Evolutionary conservation across 192 early-diverging fungal species (phyloP), one percentile per base, ranked within the genome.

Genomic region (Rhizophagus clarus): DNA sequence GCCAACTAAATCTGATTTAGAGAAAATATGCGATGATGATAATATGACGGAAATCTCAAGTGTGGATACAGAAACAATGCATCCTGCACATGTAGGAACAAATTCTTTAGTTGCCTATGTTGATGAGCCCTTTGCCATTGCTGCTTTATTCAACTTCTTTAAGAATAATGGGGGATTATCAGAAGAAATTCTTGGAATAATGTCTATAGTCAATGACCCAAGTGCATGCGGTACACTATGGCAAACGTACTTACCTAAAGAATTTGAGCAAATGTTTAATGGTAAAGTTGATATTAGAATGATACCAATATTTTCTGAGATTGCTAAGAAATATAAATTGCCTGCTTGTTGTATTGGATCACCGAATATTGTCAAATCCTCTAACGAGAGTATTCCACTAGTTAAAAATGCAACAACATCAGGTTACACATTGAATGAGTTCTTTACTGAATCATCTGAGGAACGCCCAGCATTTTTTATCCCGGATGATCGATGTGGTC

Each of bases 201-300:
- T 74, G 49, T 74, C 72, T 20, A 31, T 24, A 31, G 72, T 6
- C 15, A 34, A 60, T 51, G 31, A 74, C 60, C 0, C 12, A 1
- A 74, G 72, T 51, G 2, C 72, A 74, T 74, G 45, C 6, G 72
- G 45, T 0, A 49, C 10, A 31, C 11, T 74, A 5, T 74, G 72
- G 45, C 28, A 74, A 60, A 56, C 14, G 28, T 74, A 74, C 29
- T 32, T 74, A 74, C n/a, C 72, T 51, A 24, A 29, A 7, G 72
- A 74, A 8, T 74, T 74, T 74, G n/a, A 24, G 51, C 45, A 26
- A 74, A 74, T 74, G 2, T 74, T 74, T 31, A 31, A 74, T 51
- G 72, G 45, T 6, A 9, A 60, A 28, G 14, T 8, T 2, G 47
- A 74, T 74, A 51, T 74, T 47, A 60, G 47, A 51, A 74, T 22